phyloP scores from a whole-genome alignment of 2,329 filamentous ascomycete species.

The Neoarthrinium moseri region DNA sequence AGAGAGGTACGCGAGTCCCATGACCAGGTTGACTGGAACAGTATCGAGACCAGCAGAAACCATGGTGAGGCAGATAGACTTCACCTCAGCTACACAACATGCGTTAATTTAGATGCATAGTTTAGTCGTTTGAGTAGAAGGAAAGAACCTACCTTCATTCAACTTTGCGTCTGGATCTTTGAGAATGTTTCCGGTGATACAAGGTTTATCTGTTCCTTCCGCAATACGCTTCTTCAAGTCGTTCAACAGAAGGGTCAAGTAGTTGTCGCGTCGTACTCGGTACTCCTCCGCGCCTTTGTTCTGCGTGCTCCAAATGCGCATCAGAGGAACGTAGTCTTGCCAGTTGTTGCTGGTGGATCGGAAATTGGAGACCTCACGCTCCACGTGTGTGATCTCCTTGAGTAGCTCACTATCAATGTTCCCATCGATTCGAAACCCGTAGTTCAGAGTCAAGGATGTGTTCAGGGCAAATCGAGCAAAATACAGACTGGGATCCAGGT shows the following conservation, averaged over 20 bases:
- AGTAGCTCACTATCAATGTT: conserved; percentile 61
- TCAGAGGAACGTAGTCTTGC: conserved; percentile 59
- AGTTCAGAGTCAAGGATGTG: conserved; percentile 64
- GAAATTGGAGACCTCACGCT: conserved; percentile 59
- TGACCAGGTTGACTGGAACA: conserved; percentile 29
- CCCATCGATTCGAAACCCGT: conserved; percentile 58
- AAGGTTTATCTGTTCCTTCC: conserved; percentile 59
- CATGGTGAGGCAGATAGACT: conserved; percentile 67
- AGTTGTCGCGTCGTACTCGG: conserved; percentile 58
- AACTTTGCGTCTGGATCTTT: conserved; percentile 61
- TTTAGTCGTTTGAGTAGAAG: neutral
- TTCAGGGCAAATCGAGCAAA: conserved; percentile 63
- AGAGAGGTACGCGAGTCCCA: conserved; percentile 6
- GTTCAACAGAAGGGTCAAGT: conserved; percentile 55
- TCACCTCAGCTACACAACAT: conserved; percentile 47
- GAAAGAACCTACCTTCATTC: conserved; percentile 39
- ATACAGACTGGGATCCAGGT: conserved; percentile 66
- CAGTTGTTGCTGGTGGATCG: conserved; percentile 59
- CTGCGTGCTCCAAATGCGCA: conserved; percentile 59
- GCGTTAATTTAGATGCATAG: neutral
- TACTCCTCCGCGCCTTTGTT: conserved; percentile 59
- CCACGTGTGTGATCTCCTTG: conserved; percentile 61
- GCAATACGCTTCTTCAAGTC: conserved; percentile 61
- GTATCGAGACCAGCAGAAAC: conserved; percentile 66
- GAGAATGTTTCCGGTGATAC: conserved; percentile 67